A percentile compares a stretch with the other conserved stretches of the same genome.
Conservation (phyloP, 2,329 filamentous ascomycete genomes). For the Byssoonygena ceratinophila region DNA sequence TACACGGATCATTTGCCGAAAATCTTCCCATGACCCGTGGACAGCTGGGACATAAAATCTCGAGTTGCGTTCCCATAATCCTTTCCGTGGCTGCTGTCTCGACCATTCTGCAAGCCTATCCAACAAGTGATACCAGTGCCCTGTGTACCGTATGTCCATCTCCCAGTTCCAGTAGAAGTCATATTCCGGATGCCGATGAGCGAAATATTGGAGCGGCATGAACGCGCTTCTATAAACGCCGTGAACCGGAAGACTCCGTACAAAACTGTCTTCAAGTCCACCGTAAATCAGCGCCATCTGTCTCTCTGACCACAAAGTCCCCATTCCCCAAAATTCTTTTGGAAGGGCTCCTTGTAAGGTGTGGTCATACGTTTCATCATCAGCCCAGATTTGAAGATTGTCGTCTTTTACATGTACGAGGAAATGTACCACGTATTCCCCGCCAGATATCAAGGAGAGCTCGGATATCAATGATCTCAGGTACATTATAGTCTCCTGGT, state of each 20-base stretch:
- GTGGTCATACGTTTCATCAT: slow-evolving; percentile 59
- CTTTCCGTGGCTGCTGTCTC: slow-evolving; percentile 62
- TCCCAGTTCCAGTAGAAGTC: slow-evolving; percentile 94
- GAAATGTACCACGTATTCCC: slow-evolving; percentile 74
- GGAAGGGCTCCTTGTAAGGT: slow-evolving; percentile 62
- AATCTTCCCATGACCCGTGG: slow-evolving; percentile 71
- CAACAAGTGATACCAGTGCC: slow-evolving; percentile 70
- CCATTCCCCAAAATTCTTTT: slow-evolving; percentile 76
- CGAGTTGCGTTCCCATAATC: slow-evolving; percentile 68
- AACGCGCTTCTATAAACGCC: slow-evolving; percentile 86
- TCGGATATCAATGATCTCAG: slow-evolving; percentile 73
- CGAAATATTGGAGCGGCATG: slow-evolving; percentile 93
- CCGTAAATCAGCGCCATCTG: slow-evolving; percentile 90
- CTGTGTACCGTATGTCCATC: slow-evolving; percentile 83
- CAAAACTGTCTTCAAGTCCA: slow-evolving; percentile 68
- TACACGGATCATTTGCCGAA: slow-evolving; percentile 63
- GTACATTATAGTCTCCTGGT: slow-evolving; percentile 65
- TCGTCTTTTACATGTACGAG: slow-evolving; percentile 75
- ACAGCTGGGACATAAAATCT: slow-evolving; percentile 68
- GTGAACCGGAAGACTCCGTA: slow-evolving; percentile 65
- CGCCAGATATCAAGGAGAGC: slow-evolving; percentile 63
- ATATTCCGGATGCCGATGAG: slow-evolving; percentile 76
- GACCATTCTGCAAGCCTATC: slow-evolving; percentile 60
- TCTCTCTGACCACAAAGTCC: slow-evolving; percentile 84
- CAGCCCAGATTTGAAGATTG: slow-evolving; percentile 69